Conservation (phyloP, 352 stramenopile species). For the Aphanomyces astaci region DNA sequence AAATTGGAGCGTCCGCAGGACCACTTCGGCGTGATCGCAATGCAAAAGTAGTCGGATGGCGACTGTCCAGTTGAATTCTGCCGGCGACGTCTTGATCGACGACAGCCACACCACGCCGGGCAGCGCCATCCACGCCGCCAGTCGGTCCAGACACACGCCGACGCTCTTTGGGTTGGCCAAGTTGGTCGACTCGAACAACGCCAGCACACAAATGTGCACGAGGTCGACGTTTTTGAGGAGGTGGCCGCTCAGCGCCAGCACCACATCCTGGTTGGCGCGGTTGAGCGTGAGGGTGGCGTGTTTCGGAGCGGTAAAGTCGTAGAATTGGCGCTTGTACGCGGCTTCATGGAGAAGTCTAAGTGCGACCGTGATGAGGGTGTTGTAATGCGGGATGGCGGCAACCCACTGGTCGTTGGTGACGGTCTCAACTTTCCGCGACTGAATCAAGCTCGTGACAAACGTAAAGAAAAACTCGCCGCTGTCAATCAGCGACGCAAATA, state of each 20-base stretch:
- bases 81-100: neutral
- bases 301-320: neutral
- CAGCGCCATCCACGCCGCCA: slow-evolving; percentile 49
- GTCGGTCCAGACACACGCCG: slow-evolving; percentile 40
- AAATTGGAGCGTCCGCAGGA: slow-evolving; percentile 54
- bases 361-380: slow-evolving; percentile 45
- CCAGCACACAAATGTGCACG: slow-evolving; percentile 54
- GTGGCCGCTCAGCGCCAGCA: slow-evolving; percentile 48
- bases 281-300: neutral
- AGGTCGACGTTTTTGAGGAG: slow-evolving; percentile 53
- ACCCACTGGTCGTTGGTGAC: slow-evolving; percentile 32
- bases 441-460: slow-evolving; percentile 53
- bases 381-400: slow-evolving; percentile 51
- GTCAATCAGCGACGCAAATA: slow-evolving; percentile 41
- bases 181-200: slow-evolving; percentile 69
- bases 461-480: slow-evolving; percentile 66
- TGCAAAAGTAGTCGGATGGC: slow-evolving; percentile 62
- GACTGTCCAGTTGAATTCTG: slow-evolving; percentile 24
- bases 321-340: slow-evolving; percentile 32
- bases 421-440: slow-evolving; percentile 42
- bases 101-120: neutral
- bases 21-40: slow-evolving; percentile 64
- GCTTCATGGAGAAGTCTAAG: slow-evolving; percentile 60
- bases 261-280: slow-evolving; percentile 10
- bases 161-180: slow-evolving; percentile 56